Base-by-base conservation (phyloP, 2,329 filamentous ascomycete genomes). In the Sporothrix curviconia region DNA sequence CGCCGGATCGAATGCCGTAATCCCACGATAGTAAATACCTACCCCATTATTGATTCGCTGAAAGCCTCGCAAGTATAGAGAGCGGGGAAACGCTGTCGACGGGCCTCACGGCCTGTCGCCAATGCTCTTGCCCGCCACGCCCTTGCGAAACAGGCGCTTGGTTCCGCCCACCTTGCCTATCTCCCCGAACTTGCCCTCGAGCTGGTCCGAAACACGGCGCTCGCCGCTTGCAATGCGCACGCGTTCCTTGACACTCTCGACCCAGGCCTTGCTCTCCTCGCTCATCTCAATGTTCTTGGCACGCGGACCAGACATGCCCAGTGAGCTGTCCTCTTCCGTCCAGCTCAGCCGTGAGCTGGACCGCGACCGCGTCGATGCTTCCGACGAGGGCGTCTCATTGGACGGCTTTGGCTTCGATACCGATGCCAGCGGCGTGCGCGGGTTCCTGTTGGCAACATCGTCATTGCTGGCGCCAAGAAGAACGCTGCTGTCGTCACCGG, bases 241-340 rank as follows among this genome's bases (percentile, higher is more conserved):
- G 67, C 89, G 87, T 66, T 89, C 86, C 72, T 90, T 86, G 74
- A 94, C 87, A 61, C 84, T 89, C 69, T 92, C 86, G 9, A 94
- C 87, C 89, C 89, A 94, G 39, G 85, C 84, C 58, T 83, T 78
- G 66, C 86, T 89, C 70, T 91, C 85, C 56, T 85, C 83, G 57
- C 84, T 88, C 73, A 84, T 87, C 67, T 78, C 81, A 7, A 82
- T 78, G 62, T 80, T 81, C 69, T 82, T 86, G 36, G 79, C 77
- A 47, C 80, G 82, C 1, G 87, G 87, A 0, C 88, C 88, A 0
- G 87, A 86, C 50, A 91, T 81, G 5, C 87, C 87, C 7, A 90
- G 77, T 8, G 78, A 77, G 64, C 75, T 79, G 61, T 81, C 82
- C 22, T 64, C 63, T 60, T 84, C 81, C 11, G 76, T 74, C 80